phyloP scores from a whole-genome alignment of 148 eudicot species.

The Vaccinium corymbosum region DNA sequence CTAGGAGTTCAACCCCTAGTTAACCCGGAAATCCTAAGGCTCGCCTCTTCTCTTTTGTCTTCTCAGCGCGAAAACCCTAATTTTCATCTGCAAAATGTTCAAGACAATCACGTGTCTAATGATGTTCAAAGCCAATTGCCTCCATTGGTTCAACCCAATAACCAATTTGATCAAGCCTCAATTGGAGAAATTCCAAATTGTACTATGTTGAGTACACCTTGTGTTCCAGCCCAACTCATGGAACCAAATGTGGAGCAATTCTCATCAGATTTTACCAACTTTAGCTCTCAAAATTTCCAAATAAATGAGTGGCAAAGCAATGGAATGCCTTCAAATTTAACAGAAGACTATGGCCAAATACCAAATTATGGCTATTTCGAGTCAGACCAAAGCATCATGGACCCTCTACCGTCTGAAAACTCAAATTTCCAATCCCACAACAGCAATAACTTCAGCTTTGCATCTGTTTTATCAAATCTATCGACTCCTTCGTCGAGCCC shows the following conservation, averaged over 20 bases:
- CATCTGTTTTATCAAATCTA: conserved; percentile 50
- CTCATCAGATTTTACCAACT: conserved; percentile 26
- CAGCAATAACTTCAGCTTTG: conserved; percentile 40
- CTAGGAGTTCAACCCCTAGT: conserved; percentile 51
- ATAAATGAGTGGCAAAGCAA: conserved; percentile 43
- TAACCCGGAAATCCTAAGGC: conserved; percentile 59
- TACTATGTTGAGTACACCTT: conserved; percentile 21
- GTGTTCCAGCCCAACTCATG: conserved; percentile 46
- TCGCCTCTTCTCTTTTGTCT: conserved; percentile 62
- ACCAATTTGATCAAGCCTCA: conserved; percentile 38
- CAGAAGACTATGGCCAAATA: conserved; percentile 21
- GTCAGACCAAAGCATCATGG: conserved; percentile 31
- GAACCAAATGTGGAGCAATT: conserved; percentile 42
- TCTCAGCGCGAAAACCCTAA: conserved; percentile 40
- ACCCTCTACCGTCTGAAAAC: conserved; percentile 30
- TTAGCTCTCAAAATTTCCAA: conserved; percentile 33
- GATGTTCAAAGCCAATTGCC: conserved; percentile 34
- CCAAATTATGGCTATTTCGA: conserved; percentile 37
- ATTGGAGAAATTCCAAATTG: conserved; percentile 36
- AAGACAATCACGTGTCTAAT: conserved; percentile 26
- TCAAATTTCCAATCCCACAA: conserved; percentile 28
- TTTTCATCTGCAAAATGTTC: conserved; percentile 29
- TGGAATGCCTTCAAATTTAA: conserved; percentile 16
- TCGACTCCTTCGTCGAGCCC: conserved; percentile 75
- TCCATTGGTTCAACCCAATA: conserved; percentile 21